A percentile compares a stretch with the other conserved stretches of the same genome.
Evolutionary conservation across 805 yeast genomes (phyloP).

Genomic region (Cyberlindnera petersonii): DNA sequence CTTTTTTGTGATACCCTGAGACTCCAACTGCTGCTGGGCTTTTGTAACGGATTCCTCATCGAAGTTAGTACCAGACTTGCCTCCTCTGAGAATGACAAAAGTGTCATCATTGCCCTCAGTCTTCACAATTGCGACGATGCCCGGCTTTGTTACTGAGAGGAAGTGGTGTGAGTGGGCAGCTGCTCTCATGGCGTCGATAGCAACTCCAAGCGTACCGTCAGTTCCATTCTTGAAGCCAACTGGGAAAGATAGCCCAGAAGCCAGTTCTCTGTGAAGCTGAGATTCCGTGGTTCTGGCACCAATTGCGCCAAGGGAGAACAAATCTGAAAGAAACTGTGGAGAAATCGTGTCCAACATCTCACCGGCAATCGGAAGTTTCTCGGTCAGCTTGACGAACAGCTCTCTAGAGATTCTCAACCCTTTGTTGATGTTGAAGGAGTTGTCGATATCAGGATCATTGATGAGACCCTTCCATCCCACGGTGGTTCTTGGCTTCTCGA

Average conservation of each 20-base stretch:
- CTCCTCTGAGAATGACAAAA: slow-evolving; percentile 92
- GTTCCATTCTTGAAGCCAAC: slow-evolving; percentile 98
- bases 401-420: slow-evolving; percentile 88
- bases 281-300: slow-evolving; percentile 99
- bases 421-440: slow-evolving; percentile 88
- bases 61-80: slow-evolving; percentile 87
- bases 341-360: slow-evolving; percentile 98
- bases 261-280: slow-evolving; percentile 93
- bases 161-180: slow-evolving; percentile 93
- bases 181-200: slow-evolving; percentile 90
- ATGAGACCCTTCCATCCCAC: slow-evolving; percentile 99
- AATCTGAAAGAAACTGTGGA: slow-evolving; percentile 90
- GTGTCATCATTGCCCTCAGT: slow-evolving; percentile 91
- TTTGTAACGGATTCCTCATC: slow-evolving; percentile 69
- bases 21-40: slow-evolving; percentile 57
- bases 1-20: slow-evolving; percentile 35
- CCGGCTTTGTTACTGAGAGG: slow-evolving; percentile 92
- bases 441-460: slow-evolving; percentile 95
- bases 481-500: slow-evolving; percentile 97
- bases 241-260: slow-evolving; percentile 96
- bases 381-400: slow-evolving; percentile 78
- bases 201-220: slow-evolving; percentile 92
- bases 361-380: slow-evolving; percentile 86
- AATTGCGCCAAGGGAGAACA: slow-evolving; percentile 94
- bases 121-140: slow-evolving; percentile 92